Evolutionary conservation across 2,329 filamentous ascomycete species (phyloP), one percentile per base, ranked within the genome.

Genomic region (Nemania serpens): DNA sequence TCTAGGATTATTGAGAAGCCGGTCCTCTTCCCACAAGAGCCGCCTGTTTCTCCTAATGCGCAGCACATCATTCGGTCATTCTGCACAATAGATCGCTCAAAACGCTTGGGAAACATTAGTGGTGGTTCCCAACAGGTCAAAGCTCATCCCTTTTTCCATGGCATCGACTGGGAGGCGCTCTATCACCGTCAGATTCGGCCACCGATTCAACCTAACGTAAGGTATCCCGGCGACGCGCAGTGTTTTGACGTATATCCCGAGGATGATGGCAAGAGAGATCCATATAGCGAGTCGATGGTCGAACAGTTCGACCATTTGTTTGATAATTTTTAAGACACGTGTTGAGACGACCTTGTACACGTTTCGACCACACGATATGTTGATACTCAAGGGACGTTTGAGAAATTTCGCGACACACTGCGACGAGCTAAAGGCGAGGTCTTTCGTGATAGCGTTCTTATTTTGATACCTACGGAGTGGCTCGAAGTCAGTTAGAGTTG

Each of bases 201-300:
- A 0, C 90, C 90, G 4, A 93, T 93, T 66, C 81, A 91, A 53
- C 91, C 90, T n/a, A 88, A 89, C 56, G 79, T 94, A 33, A 81
- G 88, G 22, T 89, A 86, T 51, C 83, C 87, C 0, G 90, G 89
- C 34, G 91, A 94, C 71, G 88, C 91, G 17, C 84, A 90, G 71
- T 94, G 91, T 73, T 95, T 94, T 70, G 91, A 94, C 70, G 82
- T 88, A 43, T 95, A 94, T 69, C 89, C 91, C n/a, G 89, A 91
- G 61, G 89, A 93, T 71, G 86, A 89, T 60, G 84, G 81, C 55
- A 82, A 82, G 49, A 79, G 84, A 58, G 87, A 90, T 41, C 77
- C 80, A 58, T 93, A 93, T 70, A 90, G 88, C 3, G 82, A 85
- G 43, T 89, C 91, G 46, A 80, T 92, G 81, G 81, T 81, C 36